A percentile compares a stretch with the other conserved stretches of the same genome.
phyloP scores from a whole-genome alignment of 345 rosid genomes.

The Anastatica hierochuntica region DNA sequence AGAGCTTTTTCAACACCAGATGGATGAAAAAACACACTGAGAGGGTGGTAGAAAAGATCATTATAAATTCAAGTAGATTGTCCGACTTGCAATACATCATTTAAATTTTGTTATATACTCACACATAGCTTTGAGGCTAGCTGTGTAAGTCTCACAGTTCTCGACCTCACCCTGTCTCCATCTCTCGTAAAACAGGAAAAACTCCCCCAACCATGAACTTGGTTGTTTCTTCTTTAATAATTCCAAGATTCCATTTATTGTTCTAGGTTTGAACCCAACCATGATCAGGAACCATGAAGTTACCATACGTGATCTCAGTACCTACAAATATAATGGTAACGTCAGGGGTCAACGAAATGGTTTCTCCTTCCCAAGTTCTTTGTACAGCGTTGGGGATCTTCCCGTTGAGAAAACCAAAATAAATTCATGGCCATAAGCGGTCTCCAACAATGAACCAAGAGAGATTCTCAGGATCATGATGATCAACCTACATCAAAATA shows the following conservation, averaged over 20 bases:
- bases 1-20: constrained; percentile 62
- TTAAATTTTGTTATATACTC: constrained; percentile 23
- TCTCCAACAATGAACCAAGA: constrained; percentile 80
- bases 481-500: constrained; percentile 62
- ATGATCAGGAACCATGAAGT: constrained; percentile 73
- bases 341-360: constrained; percentile 94
- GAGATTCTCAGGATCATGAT: constrained; percentile 75
- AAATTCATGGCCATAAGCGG: constrained; percentile 65
- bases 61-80: not conserved
- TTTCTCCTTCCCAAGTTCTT: constrained; percentile 62
- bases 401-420: constrained; percentile 91
- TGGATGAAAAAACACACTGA: constrained; percentile 54
- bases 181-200: constrained; percentile 71
- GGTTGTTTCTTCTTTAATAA: constrained; percentile 64
- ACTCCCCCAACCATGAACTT: constrained; percentile 72
- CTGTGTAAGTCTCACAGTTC: constrained; percentile 49
- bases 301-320: constrained; percentile 93
- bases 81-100: not conserved
- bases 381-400: constrained; percentile 80
- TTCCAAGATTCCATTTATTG: constrained; percentile 69
- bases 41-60: constrained; percentile 28
- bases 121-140: constrained; percentile 63
- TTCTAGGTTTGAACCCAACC: constrained; percentile 83
- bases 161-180: constrained; percentile 93
- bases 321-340: constrained; percentile 96